Evolutionary conservation across 805 yeast genomes (phyloP), one percentile per base, ranked within the genome.

Genomic region (Candida maltosa): DNA sequence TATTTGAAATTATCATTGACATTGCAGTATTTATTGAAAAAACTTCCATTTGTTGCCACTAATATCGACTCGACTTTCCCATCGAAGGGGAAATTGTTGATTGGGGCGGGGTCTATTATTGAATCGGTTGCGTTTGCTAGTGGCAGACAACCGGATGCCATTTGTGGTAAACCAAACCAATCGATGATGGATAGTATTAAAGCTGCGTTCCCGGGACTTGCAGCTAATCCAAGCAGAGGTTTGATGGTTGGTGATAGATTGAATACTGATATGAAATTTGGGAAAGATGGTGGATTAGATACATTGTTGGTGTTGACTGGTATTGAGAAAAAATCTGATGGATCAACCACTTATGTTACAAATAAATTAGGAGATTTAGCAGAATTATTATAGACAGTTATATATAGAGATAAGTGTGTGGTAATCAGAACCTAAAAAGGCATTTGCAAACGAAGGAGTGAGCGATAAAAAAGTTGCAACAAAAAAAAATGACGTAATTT

Each of bases 51-150:
- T 58, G 69, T 93, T 44, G 97, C 97, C 16, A 93, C 97, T 4
- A 93, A 93, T 58, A 85, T 86, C 28, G 98, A 93, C 59, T 83
- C 96, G 1, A 93, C 98, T 0, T 93, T 80, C 67, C 98, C 98
- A 2, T 77, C 84, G 39, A 81, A 85, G 58, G 96, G 95, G 1
- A 69, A 76, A 48, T 74, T 86, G 32, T 72, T 93, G 32, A 95
- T 96, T 14, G 98, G 98, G 20, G 97, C 98, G 1, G 98, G 98
- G 1, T 81, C 96, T 2, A 76, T 87, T 45, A 80, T 91, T 29
- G 85, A 87, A 46, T 73, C 88, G 0, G 79, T 87, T 12, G 76
- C 86, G 2, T 78, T 63, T 46, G 81, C 91, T 9, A 63, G 86
- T 16, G 89, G 87, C n/a, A 75, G 96, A 46, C 65, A 75, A 42